Evolutionary conservation across 1,284 basidiomycete species (phyloP).

Genomic region (Marasmius fiardii): DNA sequence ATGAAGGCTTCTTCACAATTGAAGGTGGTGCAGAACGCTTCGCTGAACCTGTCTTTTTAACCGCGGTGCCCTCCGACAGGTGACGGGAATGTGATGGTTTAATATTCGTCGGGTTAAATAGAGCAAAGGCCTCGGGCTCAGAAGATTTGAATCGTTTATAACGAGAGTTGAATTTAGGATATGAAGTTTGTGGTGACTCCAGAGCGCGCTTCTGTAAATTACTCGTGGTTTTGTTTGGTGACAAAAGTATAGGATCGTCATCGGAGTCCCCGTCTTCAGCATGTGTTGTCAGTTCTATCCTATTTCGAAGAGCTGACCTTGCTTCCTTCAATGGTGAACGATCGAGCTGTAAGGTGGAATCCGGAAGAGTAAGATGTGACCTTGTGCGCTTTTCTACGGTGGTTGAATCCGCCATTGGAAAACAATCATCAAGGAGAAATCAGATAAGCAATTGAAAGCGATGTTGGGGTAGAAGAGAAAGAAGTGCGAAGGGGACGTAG

Average conservation of each 20-base stretch:
- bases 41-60: conserved; percentile 16
- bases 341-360: conserved; percentile 38
- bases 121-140: conserved; percentile 17
- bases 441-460: not conserved
- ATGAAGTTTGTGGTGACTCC: conserved; percentile 29
- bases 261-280: conserved; percentile 21
- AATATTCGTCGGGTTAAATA: conserved; percentile 14
- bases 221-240: conserved; percentile 27
- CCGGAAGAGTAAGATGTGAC: conserved; percentile 45
- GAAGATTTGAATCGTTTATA: conserved; percentile 34
- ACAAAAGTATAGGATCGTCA: conserved; percentile 38
- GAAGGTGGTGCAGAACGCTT: conserved; percentile 21
- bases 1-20: conserved; percentile 23
- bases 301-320: conserved; percentile 30
- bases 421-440: not conserved
- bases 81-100: conserved; percentile 28
- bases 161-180: conserved; percentile 24
- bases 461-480: not conserved
- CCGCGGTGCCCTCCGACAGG: conserved; percentile 29
- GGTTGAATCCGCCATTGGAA: conserved; percentile 5
- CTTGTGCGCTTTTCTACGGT: conserved; percentile 41
- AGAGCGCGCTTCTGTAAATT: conserved; percentile 36
- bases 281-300: conserved; percentile 1
- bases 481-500: not conserved
- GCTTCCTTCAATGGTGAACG: conserved; percentile 52